Percentiles rank a stretch among this genome's conserved stretches.
These are phyloP conservation scores for Fusarium sp. DNA, from an alignment of 2,329 filamentous ascomycete genomes.

Conservation along the genomic window DNA sequence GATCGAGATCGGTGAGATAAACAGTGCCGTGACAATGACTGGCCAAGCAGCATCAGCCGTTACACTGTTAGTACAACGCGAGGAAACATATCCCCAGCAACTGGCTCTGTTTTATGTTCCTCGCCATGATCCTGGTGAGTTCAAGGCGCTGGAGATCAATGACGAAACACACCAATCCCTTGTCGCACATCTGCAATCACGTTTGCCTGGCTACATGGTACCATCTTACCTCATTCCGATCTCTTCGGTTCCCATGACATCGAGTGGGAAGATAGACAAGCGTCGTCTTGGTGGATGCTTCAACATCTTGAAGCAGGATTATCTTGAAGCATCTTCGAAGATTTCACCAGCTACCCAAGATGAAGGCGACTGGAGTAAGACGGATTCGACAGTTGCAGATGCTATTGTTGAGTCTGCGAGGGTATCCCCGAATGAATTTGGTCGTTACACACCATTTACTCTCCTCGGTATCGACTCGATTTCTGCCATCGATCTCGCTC, in stretches of 20 bases:
- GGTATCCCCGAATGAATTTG: constrained; percentile 62
- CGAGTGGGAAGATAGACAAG: constrained; percentile 81
- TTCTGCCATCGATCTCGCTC: constrained; percentile 79
- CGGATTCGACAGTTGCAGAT: constrained; percentile 69
- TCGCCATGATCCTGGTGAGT: constrained; percentile 39
- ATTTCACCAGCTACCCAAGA: constrained; percentile 49
- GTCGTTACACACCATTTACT: constrained; percentile 78
- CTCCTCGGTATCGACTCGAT: constrained; percentile 87
- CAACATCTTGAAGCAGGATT: constrained; percentile 57
- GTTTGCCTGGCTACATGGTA: constrained; percentile 82
- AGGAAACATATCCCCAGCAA: constrained; percentile 59
- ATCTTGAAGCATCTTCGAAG: constrained; percentile 57
- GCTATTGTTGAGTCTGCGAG: constrained; percentile 66
- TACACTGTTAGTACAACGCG: constrained; percentile 68
- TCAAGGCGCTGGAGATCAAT: constrained; percentile 56
- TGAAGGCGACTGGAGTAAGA: constrained; percentile 62
- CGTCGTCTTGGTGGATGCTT: constrained; percentile 64
- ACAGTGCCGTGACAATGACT: constrained; percentile 68
- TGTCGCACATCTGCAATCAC: constrained; percentile 65
- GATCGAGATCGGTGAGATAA: constrained; percentile 84
- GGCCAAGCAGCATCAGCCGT: constrained; percentile 70
- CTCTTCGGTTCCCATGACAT: constrained; percentile 75
- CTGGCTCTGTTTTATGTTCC: constrained; percentile 79
- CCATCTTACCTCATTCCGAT: constrained; percentile 81
- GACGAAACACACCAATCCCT: constrained; percentile 59